A percentile compares a stretch with the other conserved stretches of the same genome.
Evolutionary conservation across 2,329 filamentous ascomycete species (phyloP).

Genomic region (Pseudohalonectria lignicola): DNA sequence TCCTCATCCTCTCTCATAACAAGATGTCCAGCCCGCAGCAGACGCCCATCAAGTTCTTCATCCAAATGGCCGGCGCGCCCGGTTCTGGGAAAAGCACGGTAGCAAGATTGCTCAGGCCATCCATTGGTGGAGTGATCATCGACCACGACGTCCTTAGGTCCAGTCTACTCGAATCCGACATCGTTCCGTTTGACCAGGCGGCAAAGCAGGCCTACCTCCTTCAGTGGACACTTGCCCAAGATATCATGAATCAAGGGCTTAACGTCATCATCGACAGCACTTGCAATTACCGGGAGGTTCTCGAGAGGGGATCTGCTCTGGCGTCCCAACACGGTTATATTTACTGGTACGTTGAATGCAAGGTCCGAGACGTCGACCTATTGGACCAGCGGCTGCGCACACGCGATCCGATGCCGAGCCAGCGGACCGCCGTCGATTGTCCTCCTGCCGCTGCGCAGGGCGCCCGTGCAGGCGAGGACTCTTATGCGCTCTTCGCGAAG

Average conservation of each 20-base stretch:
- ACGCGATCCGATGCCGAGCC: constrained; percentile 16
- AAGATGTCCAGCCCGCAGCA: not conserved
- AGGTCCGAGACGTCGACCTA: constrained; percentile 16
- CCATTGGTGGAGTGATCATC: constrained; percentile 18
- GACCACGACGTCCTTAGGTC: constrained; percentile 24
- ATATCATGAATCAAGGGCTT: constrained; percentile 20
- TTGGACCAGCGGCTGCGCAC: constrained; percentile 16
- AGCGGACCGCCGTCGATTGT: constrained; percentile 15
- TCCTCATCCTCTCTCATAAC: too few species aligned
- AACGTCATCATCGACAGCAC: constrained; percentile 25
- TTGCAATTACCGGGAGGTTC: constrained; percentile 20
- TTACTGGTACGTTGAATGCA: constrained; percentile 21
- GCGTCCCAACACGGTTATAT: constrained; percentile 10
- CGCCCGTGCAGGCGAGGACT: constrained; percentile 6
- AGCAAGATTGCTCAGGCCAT: constrained; percentile 15
- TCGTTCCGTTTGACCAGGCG: constrained; percentile 16
- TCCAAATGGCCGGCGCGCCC: constrained; percentile 26
- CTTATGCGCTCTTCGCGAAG: constrained; percentile 11
- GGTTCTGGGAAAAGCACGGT: constrained; percentile 26
- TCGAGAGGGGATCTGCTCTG: constrained; percentile 17
- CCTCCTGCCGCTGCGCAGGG: constrained; percentile 11
- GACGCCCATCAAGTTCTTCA: constrained; percentile 12
- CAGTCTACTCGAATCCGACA: constrained; percentile 15
- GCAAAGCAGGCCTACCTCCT: constrained; percentile 20
- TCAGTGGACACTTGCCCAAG: constrained; percentile 22